Conservation (phyloP, 73 alveolate species). For the Blepharisma japonicum region DNA sequence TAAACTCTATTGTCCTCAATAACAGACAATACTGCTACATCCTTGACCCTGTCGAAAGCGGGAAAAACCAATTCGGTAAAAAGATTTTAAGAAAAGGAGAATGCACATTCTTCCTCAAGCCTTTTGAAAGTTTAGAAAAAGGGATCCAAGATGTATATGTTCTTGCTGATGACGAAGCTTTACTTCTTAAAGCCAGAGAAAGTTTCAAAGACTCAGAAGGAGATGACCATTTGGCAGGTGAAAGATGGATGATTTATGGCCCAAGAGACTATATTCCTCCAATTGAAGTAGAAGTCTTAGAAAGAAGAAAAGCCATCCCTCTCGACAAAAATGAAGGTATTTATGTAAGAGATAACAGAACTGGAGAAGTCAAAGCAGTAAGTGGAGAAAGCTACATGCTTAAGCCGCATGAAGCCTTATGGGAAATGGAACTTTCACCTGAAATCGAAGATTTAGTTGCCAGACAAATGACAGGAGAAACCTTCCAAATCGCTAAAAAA, state of each 20-base stretch:
- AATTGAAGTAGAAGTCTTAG: slow-evolving; percentile 54
- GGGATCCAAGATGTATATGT: slow-evolving; percentile 60
- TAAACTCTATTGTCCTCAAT: slow-evolving; percentile 50
- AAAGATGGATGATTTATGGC: slow-evolving; percentile 75
- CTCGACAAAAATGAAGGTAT: slow-evolving; percentile 79
- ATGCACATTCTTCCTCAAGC: slow-evolving; percentile 59
- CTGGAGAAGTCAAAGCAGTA: slow-evolving; percentile 73
- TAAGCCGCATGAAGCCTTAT: slow-evolving; percentile 60
- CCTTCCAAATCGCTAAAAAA: slow-evolving; percentile 35
- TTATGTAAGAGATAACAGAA: slow-evolving; percentile 63
- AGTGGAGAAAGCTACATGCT: slow-evolving; percentile 72
- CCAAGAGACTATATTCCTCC: slow-evolving; percentile 77
- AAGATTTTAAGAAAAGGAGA: slow-evolving; percentile 66
- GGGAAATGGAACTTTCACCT: slow-evolving; percentile 58
- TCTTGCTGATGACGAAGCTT: slow-evolving; percentile 74
- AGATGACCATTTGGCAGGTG: slow-evolving; percentile 55
- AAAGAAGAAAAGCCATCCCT: slow-evolving; percentile 67
- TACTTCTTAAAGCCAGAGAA: slow-evolving; percentile 62
- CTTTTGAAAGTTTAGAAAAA: slow-evolving; percentile 67
- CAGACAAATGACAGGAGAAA: slow-evolving; percentile 49
- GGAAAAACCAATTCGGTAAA: slow-evolving; percentile 63
- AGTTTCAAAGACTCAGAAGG: slow-evolving; percentile 39
- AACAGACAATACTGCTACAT: slow-evolving; percentile 62
- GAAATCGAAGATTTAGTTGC: slow-evolving; percentile 50
- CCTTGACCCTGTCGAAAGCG: slow-evolving; percentile 56